Percentiles rank a stretch among this genome's conserved stretches.
phyloP scores from a whole-genome alignment of 73 alveolate species.

The Paramecium biaurelia region DNA sequence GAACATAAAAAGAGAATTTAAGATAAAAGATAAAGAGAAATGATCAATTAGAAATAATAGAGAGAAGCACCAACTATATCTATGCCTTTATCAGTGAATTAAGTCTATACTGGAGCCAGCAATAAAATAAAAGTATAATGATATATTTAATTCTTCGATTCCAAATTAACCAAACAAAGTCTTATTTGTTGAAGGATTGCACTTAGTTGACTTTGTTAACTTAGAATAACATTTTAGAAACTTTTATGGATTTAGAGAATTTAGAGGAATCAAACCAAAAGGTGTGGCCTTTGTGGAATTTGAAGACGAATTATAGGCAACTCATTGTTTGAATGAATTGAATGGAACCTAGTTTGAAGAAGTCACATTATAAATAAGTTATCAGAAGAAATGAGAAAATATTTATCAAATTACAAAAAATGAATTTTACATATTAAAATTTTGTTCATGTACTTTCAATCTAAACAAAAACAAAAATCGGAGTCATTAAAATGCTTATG shows the following conservation, averaged over 20 bases:
- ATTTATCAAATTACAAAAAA: background rate
- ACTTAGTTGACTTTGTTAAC: constrained; percentile 28
- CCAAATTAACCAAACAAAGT: constrained; percentile 33
- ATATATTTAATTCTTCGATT: background rate
- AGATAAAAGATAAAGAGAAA: constrained; percentile 5
- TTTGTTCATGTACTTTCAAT: background rate
- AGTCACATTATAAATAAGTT: constrained; percentile 12
- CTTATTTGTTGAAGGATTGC: constrained; percentile 35
- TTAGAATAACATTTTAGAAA: constrained; percentile 36
- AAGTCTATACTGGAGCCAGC: background rate
- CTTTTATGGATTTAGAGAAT: constrained; percentile 44
- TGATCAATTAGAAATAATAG: background rate
- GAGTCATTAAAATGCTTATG: background rate
- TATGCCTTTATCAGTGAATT: background rate
- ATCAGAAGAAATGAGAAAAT: constrained; percentile 41
- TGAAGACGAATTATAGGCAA: constrained; percentile 62
- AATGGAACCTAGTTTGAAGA: constrained; percentile 44
- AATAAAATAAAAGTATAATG: background rate
- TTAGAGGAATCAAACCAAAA: constrained; percentile 51
- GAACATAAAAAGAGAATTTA: constrained; percentile 37
- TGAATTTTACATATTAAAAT: constrained; percentile 26
- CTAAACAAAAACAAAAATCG: background rate
- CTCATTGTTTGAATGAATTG: constrained; percentile 43
- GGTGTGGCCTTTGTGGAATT: constrained; percentile 66
- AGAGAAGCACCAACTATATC: constrained; percentile 46